Base-by-base conservation (phyloP, 371 early-diverging fungal species). In the Mortierella sp. region DNA sequence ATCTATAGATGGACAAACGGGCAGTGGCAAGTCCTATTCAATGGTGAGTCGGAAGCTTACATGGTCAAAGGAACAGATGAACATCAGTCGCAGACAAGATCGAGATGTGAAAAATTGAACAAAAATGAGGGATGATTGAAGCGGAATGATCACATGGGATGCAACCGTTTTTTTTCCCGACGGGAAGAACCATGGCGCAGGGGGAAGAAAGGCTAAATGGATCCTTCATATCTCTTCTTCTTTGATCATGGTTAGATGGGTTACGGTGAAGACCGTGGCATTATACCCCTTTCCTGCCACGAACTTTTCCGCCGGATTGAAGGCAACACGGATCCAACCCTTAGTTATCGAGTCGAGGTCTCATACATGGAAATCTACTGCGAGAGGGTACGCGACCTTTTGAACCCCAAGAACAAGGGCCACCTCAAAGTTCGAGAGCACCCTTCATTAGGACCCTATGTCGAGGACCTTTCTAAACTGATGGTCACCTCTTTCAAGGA, bases 341-440 rank as follows among this genome's bases (percentile, higher is more conserved):
- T 92, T 24, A 91, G 93, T n/a, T 94, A 90, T 80, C 90, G 92
- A 46, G 96, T 97, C 4, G 94, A 96, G 82, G 97, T 97, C 6
- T 94, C 95, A 14, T 98, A 96, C 82, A 93, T 97, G 86, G 97
- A 96, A 88, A 94, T 95, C 74, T 93, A 95, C 81, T 94, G 94
- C 84, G 99, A 99, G 86, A 92, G 95, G 54, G 97, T 99, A 18
- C 93, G 96, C 29, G 99, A 99, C 91, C 88, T 99, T 46, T 85
- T 99, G 49, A 96, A 94, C 75, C 95, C 97, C 3, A 91, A 91
- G 75, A 93, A 94, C 77, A 94, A 95, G 55, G 94, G 90, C 7
- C 95, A 95, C 83, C 90, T 97, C 63, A 92, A 95, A 76, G 95
- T 97, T 0, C 93, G 98, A 58, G 97, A 97, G 83, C 98, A 98